Evolutionary conservation across 1,284 basidiomycete genomes (phyloP), one percentile per base, ranked within the genome.

Genomic region (Meira nashicola): DNA sequence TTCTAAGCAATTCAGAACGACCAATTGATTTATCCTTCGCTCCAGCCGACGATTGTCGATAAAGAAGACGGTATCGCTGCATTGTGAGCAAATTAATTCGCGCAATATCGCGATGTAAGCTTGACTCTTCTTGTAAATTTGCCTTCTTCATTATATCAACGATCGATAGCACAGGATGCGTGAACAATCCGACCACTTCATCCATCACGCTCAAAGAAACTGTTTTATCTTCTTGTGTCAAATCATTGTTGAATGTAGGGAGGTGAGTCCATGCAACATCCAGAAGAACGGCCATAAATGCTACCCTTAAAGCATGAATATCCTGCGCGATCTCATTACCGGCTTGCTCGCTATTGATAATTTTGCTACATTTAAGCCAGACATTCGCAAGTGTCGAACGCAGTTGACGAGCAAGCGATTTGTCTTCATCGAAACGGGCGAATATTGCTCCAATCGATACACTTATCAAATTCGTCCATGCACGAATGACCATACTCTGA

Each of bases 311-410:
- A 0, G 85, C 83, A 70, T 95, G 90, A 28, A 92, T 86, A 1
- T 85, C 84, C 0, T 87, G 83, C 86, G 92, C 90, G 82, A 92
- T 87, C 63, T 92, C 87, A 1, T 91, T 92, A 5, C 82, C 83
- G 21, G 89, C 83, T 48, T 81, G 82, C 79, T 93, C 92, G 15
- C 79, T 78, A 0, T 89, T 84, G 25, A 92, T 84, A 1, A 66
- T 52, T 21, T 57, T 68, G 1, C 66, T 68, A 12, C 66, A 59
- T 6, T 52, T 48, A 3, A 60, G 66, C 70, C 70, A 72, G 8
- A 59, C 49, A 1, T 59, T 55, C n/a, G 67, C 58, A 50, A 57
- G 50, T 39, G 59, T 57, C 38, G 63, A 60, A 11, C 56, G 65
- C 1, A 71, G 28, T 25, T 61, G 48, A 11, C 49, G n/a, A 50